A percentile compares a stretch with the other conserved stretches of the same genome.
These are phyloP conservation scores for Ceratopteris richardii DNA, from an alignment of 75 land plant species.

Conservation along the genomic window DNA sequence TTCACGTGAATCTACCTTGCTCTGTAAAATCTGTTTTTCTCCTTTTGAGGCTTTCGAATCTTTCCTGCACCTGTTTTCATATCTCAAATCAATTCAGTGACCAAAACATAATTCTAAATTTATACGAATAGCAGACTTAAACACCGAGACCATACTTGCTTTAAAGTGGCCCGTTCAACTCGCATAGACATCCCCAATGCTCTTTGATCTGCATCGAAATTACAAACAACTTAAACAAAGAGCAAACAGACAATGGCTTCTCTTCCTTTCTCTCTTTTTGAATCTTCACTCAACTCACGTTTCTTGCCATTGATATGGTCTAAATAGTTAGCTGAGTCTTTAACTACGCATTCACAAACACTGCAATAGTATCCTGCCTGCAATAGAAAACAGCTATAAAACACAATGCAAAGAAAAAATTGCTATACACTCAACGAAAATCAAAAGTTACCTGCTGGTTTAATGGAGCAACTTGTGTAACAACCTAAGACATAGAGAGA, in stretches of 20 bases:
- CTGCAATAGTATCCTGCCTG: conserved; percentile 97
- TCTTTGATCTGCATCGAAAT: conserved; percentile 58
- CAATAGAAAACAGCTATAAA: conserved; percentile 6
- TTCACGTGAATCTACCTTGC: conserved; percentile 49
- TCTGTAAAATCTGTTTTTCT: conserved; percentile 62
- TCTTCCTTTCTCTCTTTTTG: too few species aligned
- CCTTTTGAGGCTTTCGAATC: conserved; percentile 82
- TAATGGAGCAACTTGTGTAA: conserved; percentile 89
- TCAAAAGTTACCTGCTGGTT: conserved; percentile 74
- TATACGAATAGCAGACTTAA: too few species aligned
- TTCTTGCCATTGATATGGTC: conserved; percentile 99
- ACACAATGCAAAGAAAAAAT: too few species aligned
- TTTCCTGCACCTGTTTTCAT: conserved; percentile 53
- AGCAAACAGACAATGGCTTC: neutral
- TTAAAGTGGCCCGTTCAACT: conserved; percentile 79
- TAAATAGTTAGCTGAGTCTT: conserved; percentile 95
- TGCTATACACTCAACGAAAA: too few species aligned
- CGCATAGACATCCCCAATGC: conserved; percentile 99
- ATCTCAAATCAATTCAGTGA: neutral
- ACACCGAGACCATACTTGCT: conserved; percentile 24
- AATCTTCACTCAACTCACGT: too few species aligned
- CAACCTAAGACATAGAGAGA: conserved; percentile 52
- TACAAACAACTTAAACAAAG: neutral
- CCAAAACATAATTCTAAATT: too few species aligned
- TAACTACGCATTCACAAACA: conserved; percentile 96